These are phyloP conservation scores for Abelmoschus esculentus DNA, from an alignment of 345 rosid species.

Conservation along the genomic window DNA sequence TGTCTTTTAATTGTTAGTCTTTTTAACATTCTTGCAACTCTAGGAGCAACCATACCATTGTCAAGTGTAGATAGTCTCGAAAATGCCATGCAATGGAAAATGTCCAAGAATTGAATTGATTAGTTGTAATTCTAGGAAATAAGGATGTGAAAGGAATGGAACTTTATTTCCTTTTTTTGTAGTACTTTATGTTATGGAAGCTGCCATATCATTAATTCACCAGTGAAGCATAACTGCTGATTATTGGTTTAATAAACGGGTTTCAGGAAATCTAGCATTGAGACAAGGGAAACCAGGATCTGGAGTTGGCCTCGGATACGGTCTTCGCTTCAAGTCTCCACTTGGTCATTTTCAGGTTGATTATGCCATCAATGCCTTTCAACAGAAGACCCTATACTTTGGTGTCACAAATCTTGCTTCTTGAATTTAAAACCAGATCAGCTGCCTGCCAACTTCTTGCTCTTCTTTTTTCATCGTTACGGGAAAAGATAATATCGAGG, in stretches of 20 bases:
- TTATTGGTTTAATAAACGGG: not conserved
- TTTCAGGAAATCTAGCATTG: slow-evolving; percentile 79
- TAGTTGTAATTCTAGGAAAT: not conserved
- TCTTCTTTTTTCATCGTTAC: not conserved
- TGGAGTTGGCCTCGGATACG: slow-evolving; percentile 71
- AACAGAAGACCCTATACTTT: slow-evolving; percentile 67
- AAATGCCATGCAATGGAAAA: no score
- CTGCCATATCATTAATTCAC: not conserved
- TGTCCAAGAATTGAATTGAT: not conserved
- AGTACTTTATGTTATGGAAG: not conserved
- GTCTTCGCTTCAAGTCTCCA: slow-evolving; percentile 62
- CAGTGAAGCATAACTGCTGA: not conserved
- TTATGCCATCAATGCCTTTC: slow-evolving; percentile 62
- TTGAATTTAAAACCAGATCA: slow-evolving; percentile 18
- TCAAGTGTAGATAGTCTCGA: not conserved
- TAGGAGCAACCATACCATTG: not conserved
- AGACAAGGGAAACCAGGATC: slow-evolving; percentile 86
- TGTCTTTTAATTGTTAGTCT: not conserved
- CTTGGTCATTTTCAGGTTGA: slow-evolving; percentile 62
- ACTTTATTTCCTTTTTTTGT: no score
- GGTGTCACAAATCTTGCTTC: slow-evolving; percentile 78
- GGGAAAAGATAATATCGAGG: not conserved
- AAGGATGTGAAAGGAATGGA: not conserved
- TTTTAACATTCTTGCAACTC: not conserved
- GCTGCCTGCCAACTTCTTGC: not conserved